phyloP scores from a whole-genome alignment of 208 protist genomes.

The Trichomonas tenax region DNA sequence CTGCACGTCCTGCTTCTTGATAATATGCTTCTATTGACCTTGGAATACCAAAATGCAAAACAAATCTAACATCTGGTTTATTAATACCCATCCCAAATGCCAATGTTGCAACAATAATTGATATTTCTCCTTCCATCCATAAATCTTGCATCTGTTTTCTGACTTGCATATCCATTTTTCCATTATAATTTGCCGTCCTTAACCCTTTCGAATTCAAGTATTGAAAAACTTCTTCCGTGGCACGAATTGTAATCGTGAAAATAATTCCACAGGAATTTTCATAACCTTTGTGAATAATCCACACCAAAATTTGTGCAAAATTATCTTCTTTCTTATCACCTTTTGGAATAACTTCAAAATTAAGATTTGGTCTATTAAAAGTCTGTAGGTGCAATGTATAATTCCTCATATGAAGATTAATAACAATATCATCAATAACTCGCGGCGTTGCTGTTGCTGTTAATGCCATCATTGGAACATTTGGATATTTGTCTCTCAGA shows the following conservation, averaged over 20 bases:
- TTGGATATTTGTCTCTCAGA: slow-evolving; percentile 40
- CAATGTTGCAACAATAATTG: slow-evolving; percentile 38
- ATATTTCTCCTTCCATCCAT: slow-evolving; percentile 23
- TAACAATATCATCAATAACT: neutral
- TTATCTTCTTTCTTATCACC: neutral
- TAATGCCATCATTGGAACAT: slow-evolving; percentile 43
- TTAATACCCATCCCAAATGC: slow-evolving; percentile 54
- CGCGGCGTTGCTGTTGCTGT: slow-evolving; percentile 48
- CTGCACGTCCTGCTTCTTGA: slow-evolving; percentile 82
- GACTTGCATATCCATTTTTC: neutral
- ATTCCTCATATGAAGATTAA: neutral
- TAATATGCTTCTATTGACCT: slow-evolving; percentile 83
- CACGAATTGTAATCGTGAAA: neutral
- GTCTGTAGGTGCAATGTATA: neutral
- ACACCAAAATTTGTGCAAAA: neutral
- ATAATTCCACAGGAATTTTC: neutral
- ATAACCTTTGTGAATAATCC: neutral
- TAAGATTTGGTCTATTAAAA: neutral
- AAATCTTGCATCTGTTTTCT: neutral
- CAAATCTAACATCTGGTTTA: slow-evolving; percentile 43
- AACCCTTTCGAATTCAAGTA: neutral
- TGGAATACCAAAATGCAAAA: slow-evolving; percentile 72
- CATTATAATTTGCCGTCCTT: neutral
- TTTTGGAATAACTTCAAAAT: neutral
- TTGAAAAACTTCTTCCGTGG: neutral